Base-by-base conservation (phyloP, 345 rosid genomes). In the Euphorbia tirucalli region DNA sequence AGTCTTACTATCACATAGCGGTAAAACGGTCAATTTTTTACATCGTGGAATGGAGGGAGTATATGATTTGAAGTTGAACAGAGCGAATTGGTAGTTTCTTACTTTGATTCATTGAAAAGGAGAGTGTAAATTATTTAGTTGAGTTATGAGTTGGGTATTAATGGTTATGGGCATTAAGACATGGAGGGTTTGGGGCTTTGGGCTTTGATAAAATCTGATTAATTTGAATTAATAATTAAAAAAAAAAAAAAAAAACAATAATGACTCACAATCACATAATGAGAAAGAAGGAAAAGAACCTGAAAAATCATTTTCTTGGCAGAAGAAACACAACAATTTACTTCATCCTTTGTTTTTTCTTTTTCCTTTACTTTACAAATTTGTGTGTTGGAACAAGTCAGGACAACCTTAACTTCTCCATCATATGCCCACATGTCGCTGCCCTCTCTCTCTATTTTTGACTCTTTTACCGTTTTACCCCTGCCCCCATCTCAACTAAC, bases 381-480 rank as follows among this genome's bases (percentile, higher is more conserved):
- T 56, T 64, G 67, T 59, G 73, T 83, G 85, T 76, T 80, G 87
- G 83, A 71, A 83, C 82, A 78, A 39, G 61, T 44, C 68, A 54
- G 22, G 89, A 82, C 89, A 86, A 80, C 83, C 85, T 86, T 78
- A 83, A 83, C 82, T 75, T 68, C 84, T 54, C 69, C 85, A 57
- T 69, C 78, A 66, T 66, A 18, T 11, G 60, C 54, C 61, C 65
- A 66, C 82, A 59, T 61, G 74, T 70, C 71, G 61, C 35, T 18
- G 56, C 24, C 70, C 3, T 43, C 16, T 8, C 65, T 22, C 35
- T 60, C 67, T 2, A 27, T n/a, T 18, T 2, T 22, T 24, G 6
- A 11, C 44, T 41, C 2, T 32, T 32, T 24, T 4, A 3, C 43
- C 31, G 31, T 27, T 39, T 70, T 65, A 13, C 75, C 68, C 52